Evolutionary conservation across 345 rosid species (phyloP).

Genomic region (Lepidium aucheri): DNA sequence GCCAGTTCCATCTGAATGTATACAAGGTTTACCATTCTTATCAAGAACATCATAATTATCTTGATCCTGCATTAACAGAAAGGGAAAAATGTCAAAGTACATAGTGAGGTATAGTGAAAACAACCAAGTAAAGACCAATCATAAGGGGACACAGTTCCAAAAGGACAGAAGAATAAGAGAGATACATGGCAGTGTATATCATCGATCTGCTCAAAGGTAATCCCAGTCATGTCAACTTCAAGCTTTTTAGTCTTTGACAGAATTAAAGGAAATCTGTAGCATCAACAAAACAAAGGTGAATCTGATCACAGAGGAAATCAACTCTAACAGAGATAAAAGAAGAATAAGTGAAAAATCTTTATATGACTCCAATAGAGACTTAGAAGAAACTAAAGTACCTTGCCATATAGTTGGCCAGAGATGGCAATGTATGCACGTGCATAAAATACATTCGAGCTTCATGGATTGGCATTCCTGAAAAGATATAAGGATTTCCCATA

Average conservation of each 20-base stretch:
- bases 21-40: slow-evolving; percentile 32
- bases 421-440: slow-evolving; percentile 53
- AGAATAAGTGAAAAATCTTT: not conserved
- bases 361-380: not conserved
- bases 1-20: slow-evolving; percentile 86
- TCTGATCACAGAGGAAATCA: not conserved
- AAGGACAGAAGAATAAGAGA: not conserved
- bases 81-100: not conserved
- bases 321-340: not conserved
- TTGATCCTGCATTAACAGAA: slow-evolving; percentile 35
- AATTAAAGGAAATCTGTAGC: slow-evolving; percentile 54
- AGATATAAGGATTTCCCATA: slow-evolving; percentile 21
- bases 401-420: slow-evolving; percentile 51
- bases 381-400: slow-evolving; percentile 32
- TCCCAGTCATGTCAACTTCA: slow-evolving; percentile 34
- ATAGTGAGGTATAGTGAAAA: not conserved
- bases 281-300: slow-evolving; percentile 12
- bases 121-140: not conserved
- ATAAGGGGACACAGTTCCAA: not conserved
- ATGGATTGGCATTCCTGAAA: slow-evolving; percentile 39
- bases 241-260: slow-evolving; percentile 57
- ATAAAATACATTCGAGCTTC: slow-evolving; percentile 67
- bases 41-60: slow-evolving; percentile 26
- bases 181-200: slow-evolving; percentile 58
- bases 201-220: slow-evolving; percentile 11